Evolutionary conservation across 192 early-diverging fungal species (phyloP), one percentile per base, ranked within the genome.

Genomic region (Linnemannia exigua): DNA sequence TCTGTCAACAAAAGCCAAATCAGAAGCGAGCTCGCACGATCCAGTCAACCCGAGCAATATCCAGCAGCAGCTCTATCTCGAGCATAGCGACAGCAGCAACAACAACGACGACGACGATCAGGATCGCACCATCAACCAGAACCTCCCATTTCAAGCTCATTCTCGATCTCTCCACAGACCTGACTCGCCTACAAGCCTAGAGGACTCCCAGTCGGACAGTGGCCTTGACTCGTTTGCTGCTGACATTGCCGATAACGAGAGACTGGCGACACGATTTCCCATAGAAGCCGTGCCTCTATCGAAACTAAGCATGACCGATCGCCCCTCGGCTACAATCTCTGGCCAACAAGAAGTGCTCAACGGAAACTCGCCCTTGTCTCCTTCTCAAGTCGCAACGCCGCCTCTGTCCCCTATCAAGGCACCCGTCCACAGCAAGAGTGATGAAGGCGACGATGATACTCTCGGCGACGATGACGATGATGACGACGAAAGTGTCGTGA

Each of bases 141-240:
- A 25, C 8, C n/a, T 31, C 11, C 25, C n/a, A 63, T 63, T 63
- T 22, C 58, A 63, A 31, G 28, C 58, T 63, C 58, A 12, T 25
- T 31, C 12, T 14, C 58, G 9, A 33, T 63, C 58, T 25, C 12
- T 63, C 47, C 72, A 38, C 50, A 36, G 74, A 25, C 82, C 82
- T 16, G 82, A 75, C 50, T 84, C 82, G 12, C 82, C 77, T 9
- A 70, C 82, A 20, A 84, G 82, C 48, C 72, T 84, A 14, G 82
- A 84, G 35, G 82, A 84, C 61, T 75, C 80, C 1, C 52, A 63
- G 20, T 79, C 75, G 33, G 82, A 79, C 5, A 78, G 61, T 33
- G 67, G 72, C 20, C 33, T 33, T 16, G 82, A 84, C 19, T 33
- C 74, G 3, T 37, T 70, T 8, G 68, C 41, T 52, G 25, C 47